These are phyloP conservation scores for Dryadomyces quercivorus DNA, from an alignment of 2,329 filamentous ascomycete species.

Conservation along the genomic window DNA sequence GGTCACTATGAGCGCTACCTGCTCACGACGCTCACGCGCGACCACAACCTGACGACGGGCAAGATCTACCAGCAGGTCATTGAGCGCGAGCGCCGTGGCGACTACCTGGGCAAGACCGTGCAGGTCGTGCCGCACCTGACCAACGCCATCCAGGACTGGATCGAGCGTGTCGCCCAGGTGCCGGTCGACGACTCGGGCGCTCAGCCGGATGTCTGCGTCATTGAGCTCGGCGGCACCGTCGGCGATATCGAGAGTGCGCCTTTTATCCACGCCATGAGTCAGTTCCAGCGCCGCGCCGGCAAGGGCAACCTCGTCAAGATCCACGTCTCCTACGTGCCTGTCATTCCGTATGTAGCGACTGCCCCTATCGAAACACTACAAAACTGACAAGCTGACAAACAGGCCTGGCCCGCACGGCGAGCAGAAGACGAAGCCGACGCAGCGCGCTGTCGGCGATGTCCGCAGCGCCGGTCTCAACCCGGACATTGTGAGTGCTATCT, in stretches of 20 bases:
- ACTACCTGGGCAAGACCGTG: constrained; percentile 81
- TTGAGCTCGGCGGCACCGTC: constrained; percentile 52
- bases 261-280: constrained; percentile 76
- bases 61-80: constrained; percentile 92
- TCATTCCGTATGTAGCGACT: constrained; percentile 22
- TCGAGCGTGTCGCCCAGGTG: constrained; percentile 71
- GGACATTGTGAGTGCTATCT: constrained; percentile 43
- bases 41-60: constrained; percentile 95
- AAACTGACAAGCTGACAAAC: constrained; percentile 10
- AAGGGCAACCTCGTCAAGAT: constrained; percentile 79
- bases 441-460: constrained; percentile 74
- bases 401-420: constrained; percentile 34
- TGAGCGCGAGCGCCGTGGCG: constrained; percentile 48
- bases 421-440: constrained; percentile 96
- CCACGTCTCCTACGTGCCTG: constrained; percentile 77
- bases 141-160: constrained; percentile 85
- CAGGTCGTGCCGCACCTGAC: constrained; percentile 91
- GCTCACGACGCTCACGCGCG: constrained; percentile 65
- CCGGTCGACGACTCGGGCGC: constrained; percentile 76
- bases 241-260: constrained; percentile 78
- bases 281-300: constrained; percentile 61
- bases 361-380: not conserved
- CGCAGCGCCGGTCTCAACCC: constrained; percentile 67
- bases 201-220: constrained; percentile 85
- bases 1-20: constrained; percentile 58